Evolutionary conservation across 805 yeast genomes (phyloP).

Genomic region (Saturnispora zaruensis): DNA sequence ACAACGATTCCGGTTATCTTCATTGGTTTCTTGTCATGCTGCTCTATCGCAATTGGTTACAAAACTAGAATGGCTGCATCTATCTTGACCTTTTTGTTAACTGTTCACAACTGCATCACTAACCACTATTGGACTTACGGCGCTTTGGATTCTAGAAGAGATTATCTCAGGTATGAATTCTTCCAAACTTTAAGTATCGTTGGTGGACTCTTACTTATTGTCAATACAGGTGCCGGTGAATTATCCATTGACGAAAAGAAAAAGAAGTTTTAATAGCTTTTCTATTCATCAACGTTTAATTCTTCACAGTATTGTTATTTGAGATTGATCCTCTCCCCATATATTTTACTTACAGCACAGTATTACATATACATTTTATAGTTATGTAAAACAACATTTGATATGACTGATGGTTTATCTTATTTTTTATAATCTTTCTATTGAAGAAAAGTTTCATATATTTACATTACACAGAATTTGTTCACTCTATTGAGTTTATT

Average conservation of each 20-base stretch:
- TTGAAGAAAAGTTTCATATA: not conserved
- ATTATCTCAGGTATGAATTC: constrained; percentile 83
- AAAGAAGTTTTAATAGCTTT: constrained; percentile 34
- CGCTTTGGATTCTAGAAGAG: constrained; percentile 67
- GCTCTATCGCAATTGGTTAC: constrained; percentile 82
- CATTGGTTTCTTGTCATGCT: constrained; percentile 60
- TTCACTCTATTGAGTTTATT: not conserved
- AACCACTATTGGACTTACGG: constrained; percentile 87
- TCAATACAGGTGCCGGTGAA: constrained; percentile 94
- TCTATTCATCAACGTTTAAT: not conserved
- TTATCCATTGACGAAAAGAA: constrained; percentile 91
- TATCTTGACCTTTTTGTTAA: constrained; percentile 55
- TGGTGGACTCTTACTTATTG: constrained; percentile 86
- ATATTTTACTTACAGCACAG: not conserved
- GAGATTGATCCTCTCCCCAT: not conserved
- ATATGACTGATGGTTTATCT: not conserved
- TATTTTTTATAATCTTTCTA: not conserved
- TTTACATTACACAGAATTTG: not conserved
- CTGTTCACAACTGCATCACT: constrained; percentile 65
- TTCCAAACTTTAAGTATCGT: constrained; percentile 92
- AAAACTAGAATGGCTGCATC: constrained; percentile 85
- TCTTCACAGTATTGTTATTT: not conserved
- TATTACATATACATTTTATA: not conserved
- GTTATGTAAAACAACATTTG: not conserved
- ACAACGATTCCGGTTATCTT: constrained; percentile 56